Conservation (phyloP, 1,284 basidiomycete species). For the Puccinia hordei region DNA sequence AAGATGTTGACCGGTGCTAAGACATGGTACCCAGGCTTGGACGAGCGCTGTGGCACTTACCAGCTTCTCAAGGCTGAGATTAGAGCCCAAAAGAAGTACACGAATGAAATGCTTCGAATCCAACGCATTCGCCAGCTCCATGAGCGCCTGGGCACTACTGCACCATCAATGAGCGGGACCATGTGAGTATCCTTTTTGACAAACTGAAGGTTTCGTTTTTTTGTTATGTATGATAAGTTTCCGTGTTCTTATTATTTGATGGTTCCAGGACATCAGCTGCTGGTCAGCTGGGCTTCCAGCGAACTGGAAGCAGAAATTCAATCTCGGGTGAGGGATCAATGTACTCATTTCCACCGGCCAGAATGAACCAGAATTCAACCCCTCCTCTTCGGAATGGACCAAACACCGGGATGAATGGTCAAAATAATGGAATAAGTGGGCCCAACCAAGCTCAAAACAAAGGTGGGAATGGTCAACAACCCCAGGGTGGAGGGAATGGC, state of each 20-base stretch:
- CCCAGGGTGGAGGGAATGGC: background rate
- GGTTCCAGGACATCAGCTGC: constrained; percentile 7
- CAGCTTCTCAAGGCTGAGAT: constrained; percentile 38
- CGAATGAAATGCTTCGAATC: constrained; percentile 23
- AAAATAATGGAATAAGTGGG: background rate
- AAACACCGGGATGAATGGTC: background rate
- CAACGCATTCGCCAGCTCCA: constrained; percentile 27
- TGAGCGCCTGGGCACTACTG: background rate
- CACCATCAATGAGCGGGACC: constrained; percentile 2
- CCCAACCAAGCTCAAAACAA: constrained; percentile 5
- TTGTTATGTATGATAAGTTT: background rate
- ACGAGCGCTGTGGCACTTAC: constrained; percentile 34
- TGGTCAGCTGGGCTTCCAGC: constrained; percentile 9
- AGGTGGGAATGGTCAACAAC: background rate
- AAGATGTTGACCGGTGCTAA: constrained; percentile 22
- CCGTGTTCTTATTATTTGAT: background rate
- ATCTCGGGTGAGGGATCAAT: background rate
- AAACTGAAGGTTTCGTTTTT: background rate
- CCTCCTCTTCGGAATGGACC: background rate
- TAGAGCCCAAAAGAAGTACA: constrained; percentile 25
- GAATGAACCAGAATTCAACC: background rate
- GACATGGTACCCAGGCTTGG: constrained; percentile 39
- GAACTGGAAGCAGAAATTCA: constrained; percentile 10
- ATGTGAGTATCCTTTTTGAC: constrained; percentile 8
- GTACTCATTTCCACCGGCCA: background rate